These are phyloP conservation scores for Cenchrus americanus DNA, from an alignment of 176 grass and related monocot species.

Conservation along the genomic window DNA sequence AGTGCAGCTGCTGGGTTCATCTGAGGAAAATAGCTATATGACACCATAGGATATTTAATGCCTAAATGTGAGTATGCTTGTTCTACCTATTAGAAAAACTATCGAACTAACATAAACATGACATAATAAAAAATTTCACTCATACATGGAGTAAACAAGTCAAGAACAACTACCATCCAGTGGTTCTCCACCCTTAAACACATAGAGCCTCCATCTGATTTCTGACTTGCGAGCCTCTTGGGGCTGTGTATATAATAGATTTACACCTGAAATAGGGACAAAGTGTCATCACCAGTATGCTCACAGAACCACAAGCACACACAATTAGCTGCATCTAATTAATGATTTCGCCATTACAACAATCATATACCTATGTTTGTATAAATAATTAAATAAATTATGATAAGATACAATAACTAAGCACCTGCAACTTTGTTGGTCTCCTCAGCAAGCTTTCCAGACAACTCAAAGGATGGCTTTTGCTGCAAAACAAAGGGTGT, in stretches of 20 bases:
- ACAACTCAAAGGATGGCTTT: slow-evolving; percentile 98
- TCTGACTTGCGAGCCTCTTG: slow-evolving; percentile 79
- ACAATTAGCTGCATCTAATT: slow-evolving; percentile 9
- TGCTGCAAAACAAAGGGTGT: slow-evolving; percentile 53
- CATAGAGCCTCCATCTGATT: slow-evolving; percentile 90
- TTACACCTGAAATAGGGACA: slow-evolving; percentile 65
- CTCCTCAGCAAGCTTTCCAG: slow-evolving; percentile 97
- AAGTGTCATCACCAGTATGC: slow-evolving; percentile 18
- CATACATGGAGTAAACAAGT: slow-evolving; percentile 36
- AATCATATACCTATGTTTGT: background rate
- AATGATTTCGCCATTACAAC: slow-evolving; percentile 14
- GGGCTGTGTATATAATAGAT: slow-evolving; percentile 84
- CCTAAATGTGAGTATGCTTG: background rate
- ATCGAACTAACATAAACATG: slow-evolving; percentile 1
- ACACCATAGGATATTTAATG: background rate
- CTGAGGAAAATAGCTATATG: background rate
- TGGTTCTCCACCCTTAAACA: slow-evolving; percentile 92
- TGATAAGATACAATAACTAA: slow-evolving; percentile 17
- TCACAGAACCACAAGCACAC: background rate
- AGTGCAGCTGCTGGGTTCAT: background rate
- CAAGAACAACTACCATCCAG: slow-evolving; percentile 61
- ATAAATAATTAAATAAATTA: background rate
- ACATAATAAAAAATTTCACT: slow-evolving; percentile 15
- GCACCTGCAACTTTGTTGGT: slow-evolving; percentile 94
- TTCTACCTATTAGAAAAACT: background rate